Evolutionary conservation across 495 filamentous ascomycete genomes (phyloP).

Genomic region (Daldinia grandis): DNA sequence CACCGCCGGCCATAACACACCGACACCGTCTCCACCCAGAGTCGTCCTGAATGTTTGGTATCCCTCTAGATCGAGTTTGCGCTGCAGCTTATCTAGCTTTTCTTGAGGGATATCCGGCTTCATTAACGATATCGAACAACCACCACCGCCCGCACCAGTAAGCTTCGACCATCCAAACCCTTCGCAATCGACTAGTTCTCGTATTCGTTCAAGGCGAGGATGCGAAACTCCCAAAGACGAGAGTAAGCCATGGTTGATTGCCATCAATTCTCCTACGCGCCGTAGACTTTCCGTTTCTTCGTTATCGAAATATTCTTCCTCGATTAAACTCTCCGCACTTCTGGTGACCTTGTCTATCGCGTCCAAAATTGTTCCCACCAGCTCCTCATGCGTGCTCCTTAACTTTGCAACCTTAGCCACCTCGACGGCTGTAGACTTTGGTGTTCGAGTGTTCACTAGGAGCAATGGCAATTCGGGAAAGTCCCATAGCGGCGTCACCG

Average conservation of each 20-base stretch:
- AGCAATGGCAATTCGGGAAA: slow-evolving; percentile 92
- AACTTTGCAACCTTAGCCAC: slow-evolving; percentile 85
- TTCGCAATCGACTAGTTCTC: slow-evolving; percentile 87
- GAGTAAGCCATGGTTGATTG: slow-evolving; percentile 91
- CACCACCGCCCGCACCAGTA: slow-evolving; percentile 93
- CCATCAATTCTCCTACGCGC: slow-evolving; percentile 83
- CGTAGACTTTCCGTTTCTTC: slow-evolving; percentile 65
- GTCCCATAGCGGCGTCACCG: slow-evolving; percentile 76
- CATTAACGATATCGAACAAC: slow-evolving; percentile 91
- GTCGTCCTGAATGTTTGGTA: slow-evolving; percentile 88
- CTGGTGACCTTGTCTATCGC: slow-evolving; percentile 83
- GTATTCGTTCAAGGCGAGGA: slow-evolving; percentile 87
- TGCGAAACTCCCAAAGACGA: slow-evolving; percentile 92
- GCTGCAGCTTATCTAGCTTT: slow-evolving; percentile 67
- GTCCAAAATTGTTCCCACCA: slow-evolving; percentile 81
- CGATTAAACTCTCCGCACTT: slow-evolving; percentile 75
- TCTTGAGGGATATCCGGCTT: slow-evolving; percentile 64
- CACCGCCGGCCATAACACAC: slow-evolving; percentile 90
- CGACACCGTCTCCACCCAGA: slow-evolving; percentile 89
- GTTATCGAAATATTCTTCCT: slow-evolving; percentile 67
- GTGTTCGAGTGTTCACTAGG: slow-evolving; percentile 84
- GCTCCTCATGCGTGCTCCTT: slow-evolving; percentile 69
- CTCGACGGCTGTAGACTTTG: slow-evolving; percentile 81
- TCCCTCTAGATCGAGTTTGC: slow-evolving; percentile 73
- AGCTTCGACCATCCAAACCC: slow-evolving; percentile 98